phyloP scores from a whole-genome alignment of 208 protist genomes.

The Trypanosoma caninum region DNA sequence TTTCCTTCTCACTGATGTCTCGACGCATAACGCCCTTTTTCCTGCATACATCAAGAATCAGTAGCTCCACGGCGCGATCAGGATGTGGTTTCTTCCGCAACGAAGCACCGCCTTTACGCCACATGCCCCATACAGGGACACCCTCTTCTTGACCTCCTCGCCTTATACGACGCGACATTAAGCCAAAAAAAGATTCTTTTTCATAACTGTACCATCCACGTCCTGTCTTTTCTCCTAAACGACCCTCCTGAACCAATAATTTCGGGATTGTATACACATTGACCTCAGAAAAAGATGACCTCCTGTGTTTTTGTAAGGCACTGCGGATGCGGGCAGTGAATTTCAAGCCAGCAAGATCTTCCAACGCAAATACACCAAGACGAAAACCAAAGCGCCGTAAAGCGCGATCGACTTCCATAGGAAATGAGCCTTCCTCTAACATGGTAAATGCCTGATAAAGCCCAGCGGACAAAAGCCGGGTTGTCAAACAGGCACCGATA shows the following conservation, averaged over 20 bases:
- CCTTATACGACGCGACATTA: neutral
- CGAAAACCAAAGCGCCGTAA: constrained; percentile 67
- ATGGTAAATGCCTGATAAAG: constrained; percentile 80
- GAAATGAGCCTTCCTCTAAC: constrained; percentile 81
- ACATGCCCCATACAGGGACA: neutral
- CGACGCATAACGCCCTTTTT: constrained; percentile 53
- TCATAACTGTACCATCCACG: constrained; percentile 79
- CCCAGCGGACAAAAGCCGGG: constrained; percentile 63
- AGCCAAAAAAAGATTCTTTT: neutral
- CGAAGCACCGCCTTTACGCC: neutral
- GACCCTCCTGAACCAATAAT: constrained; percentile 40
- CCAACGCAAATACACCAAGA: constrained; percentile 74
- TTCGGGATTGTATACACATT: constrained; percentile 51
- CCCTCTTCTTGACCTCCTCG: neutral
- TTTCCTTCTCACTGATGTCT: constrained; percentile 73
- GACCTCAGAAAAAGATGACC: constrained; percentile 23
- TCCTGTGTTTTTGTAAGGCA: neutral
- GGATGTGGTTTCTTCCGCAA: constrained; percentile 18
- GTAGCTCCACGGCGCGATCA: constrained; percentile 58
- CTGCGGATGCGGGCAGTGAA: constrained; percentile 22
- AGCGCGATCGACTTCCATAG: constrained; percentile 71
- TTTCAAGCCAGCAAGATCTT: constrained; percentile 86
- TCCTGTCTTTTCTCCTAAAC: constrained; percentile 68
- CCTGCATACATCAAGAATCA: constrained; percentile 47
- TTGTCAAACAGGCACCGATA: constrained; percentile 62